Percentiles rank a stretch among this genome's conserved stretches.
Evolutionary conservation across 805 yeast genomes (phyloP).

Genomic region (Suhomyces tanzawaensis): DNA sequence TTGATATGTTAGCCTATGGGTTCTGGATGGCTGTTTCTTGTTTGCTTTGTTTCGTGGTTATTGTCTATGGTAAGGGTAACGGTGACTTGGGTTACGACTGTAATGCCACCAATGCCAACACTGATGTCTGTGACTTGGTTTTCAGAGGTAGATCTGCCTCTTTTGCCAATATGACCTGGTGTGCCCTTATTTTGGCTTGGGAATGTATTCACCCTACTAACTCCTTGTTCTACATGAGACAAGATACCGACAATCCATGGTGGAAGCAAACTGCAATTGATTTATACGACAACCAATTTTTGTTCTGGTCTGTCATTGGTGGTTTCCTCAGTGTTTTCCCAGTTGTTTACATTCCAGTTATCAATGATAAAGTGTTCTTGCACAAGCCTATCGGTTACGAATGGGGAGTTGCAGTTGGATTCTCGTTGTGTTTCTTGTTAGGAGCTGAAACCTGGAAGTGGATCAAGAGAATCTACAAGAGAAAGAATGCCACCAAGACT

Average conservation of each 20-base stretch:
- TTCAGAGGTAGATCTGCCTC: conserved; percentile 75
- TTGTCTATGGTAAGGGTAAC: conserved; percentile 63
- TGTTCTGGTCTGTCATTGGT: conserved; percentile 75
- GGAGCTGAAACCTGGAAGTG: conserved; percentile 70
- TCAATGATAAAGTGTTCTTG: conserved; percentile 70
- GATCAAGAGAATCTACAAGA: conserved; percentile 55
- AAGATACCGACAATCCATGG: conserved; percentile 54
- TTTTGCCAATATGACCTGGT: conserved; percentile 83
- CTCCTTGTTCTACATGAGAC: conserved; percentile 70
- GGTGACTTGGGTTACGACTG: conserved; percentile 67
- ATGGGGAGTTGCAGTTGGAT: conserved; percentile 74
- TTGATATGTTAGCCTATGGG: conserved; percentile 74
- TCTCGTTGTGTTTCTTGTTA: conserved; percentile 53
- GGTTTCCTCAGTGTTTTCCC: conserved; percentile 78
- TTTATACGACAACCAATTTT: conserved; percentile 69
- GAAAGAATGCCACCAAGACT: conserved; percentile 28
- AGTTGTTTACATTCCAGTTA: conserved; percentile 84
- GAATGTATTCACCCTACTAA: conserved; percentile 72
- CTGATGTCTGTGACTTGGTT: conserved; percentile 53
- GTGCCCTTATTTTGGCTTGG: conserved; percentile 80
- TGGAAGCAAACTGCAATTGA: conserved; percentile 60
- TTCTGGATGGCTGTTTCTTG: conserved; percentile 70
- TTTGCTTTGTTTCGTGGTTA: conserved; percentile 60
- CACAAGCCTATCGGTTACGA: conserved; percentile 72
- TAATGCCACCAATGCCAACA: conserved; percentile 45